Evolutionary conservation across 73 alveolate species (phyloP), one percentile per base, ranked within the genome.

Genomic region (Paramecium sexaurelia): DNA sequence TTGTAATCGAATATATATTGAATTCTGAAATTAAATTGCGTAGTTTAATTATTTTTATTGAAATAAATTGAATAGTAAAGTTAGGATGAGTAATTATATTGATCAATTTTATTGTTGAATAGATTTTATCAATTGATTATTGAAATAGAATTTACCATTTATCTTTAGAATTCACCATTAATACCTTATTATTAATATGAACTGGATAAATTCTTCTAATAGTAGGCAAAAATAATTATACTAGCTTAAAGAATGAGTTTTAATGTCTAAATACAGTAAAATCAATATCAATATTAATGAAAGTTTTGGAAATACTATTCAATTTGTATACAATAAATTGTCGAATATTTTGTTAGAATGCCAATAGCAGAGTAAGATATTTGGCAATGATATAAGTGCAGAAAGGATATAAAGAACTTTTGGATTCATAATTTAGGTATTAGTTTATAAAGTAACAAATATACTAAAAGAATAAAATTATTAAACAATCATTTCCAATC

Each of bases 341-440:
- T 7, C 5, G 5, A 1, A 41, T 8, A 78, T 78, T 2, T 8
- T 78, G 17, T 13, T 7, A 10, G 6, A 78, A 41, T 78, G 11
- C 9, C 41, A 27, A 17, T 17, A 9, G 67, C 39, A 11, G 39
- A 37, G 9, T 43, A 78, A 9, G 13, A 78, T 19, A 39, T 17
- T 19, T 36, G 36, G n/a, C 9, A n/a, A 24, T 24, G 8, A 78
- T 78, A 78, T 32, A 40, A 78, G 7, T 40, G 71, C 26, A 78
- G 20, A 24, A 78, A 78, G 39, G 90, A 78, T 11, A 2, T 78
- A 22, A 78, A 78, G 90, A 78, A 43, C 90, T 73, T 2, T 43
- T 78, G 11, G 41, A 78, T 41, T 71, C 39, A 43, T 78, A 78
- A 43, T 78, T 78, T 78, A 73, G 90, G 32, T 27, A 40, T 78